Evolutionary conservation across 129 eudicot genomes (phyloP), one percentile per base, ranked within the genome.

Genomic region (Chrysanthemum seticuspe): DNA sequence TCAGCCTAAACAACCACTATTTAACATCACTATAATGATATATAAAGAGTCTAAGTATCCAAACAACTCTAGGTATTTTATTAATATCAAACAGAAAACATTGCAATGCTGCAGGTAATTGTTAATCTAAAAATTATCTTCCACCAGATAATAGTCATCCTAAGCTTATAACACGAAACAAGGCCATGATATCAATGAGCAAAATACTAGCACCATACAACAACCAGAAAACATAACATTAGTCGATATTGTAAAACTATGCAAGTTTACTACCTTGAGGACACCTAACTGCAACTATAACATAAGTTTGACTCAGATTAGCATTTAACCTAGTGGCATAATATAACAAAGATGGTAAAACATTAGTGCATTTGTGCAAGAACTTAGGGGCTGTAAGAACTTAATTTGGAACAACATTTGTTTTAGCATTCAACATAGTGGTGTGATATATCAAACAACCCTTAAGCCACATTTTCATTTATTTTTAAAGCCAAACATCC

Each of bases 121-220:
- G 48, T 59, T 25, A 45, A 72, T 72, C 59, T 60, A 49, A 45
- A 72, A 49, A 61, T 60, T 60, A 72, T 19, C 54, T 11, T 12
- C 6, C 54, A 44, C 70, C 70, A 44, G 10, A 65, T 36, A 40
- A 65, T 34, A 11, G 12, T 16, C 15, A 45, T 36, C 70, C 55
- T 45, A 40, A 44, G 45, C 31, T 10, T 40, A 45, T 65, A 65
- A 55, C 55, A 65, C 19, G 29, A 65, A 65, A 15, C 61, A 68
- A 7, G 7, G 3, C 48, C 47, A 40, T 40, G 47, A 40, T 40
- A 40, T 5, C 8, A 6, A 40, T 40, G 47, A 40, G 45, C 13
- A 69, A 55, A 9, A 8, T 53, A 73, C 50, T 4, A 48, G 49
- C 36, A 62, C 77, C 36, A 45, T 34, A 69, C 71, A 68, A 12